Evolutionary conservation across 352 stramenopile species (phyloP), one percentile per base, ranked within the genome.

Genomic region (Globisporangium sylvaticum): DNA sequence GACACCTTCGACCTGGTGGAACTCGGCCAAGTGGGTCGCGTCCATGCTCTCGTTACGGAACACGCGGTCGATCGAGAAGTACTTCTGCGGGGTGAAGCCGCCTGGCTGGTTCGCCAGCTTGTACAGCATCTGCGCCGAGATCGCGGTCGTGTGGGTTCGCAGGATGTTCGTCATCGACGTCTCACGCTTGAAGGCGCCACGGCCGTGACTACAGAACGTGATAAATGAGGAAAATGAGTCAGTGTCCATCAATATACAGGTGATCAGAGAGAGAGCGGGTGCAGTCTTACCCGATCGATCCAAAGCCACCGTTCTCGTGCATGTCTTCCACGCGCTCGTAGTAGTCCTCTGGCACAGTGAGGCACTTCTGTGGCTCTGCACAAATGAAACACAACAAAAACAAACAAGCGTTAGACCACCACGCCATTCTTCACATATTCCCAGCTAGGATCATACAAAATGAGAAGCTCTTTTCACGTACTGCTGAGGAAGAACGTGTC

Each of bases 1-100:
- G 57, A 99, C 88, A 44, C 97, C 96, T 74, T 99, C 97, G n/a
- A 99, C 96, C 87, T 99, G 98, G 84, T 99, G 98, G 83, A 99
- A 99, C 85, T 99, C 98, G 63, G 97, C 98, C 72, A 99, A 88
- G 79, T 99, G 98, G 44, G 98, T 99, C 44, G 97, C 97, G 81
- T 99, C 98, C 95, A 99, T 99, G 64, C 88, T 98, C 81, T 99
- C 98, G 82, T 99, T 99, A 70, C 98, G 91, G 84, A 99, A 99
- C 31, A 99, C 98, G 63, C 98, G 93, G 78, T 99, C 98, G 75
- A 99, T 99, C 34, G 90, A 98, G 77, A 99, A 99, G 81, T 99
- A 99, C 69, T 98, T 97, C 59, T 97, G 90, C 24, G 98, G 98
- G 62, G 84, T 96, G 85, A 99, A 99, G 37, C 96, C 97, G 55